These are phyloP conservation scores for Raddia guianensis DNA, from an alignment of 176 grass and related monocot species.

Conservation along the genomic window DNA sequence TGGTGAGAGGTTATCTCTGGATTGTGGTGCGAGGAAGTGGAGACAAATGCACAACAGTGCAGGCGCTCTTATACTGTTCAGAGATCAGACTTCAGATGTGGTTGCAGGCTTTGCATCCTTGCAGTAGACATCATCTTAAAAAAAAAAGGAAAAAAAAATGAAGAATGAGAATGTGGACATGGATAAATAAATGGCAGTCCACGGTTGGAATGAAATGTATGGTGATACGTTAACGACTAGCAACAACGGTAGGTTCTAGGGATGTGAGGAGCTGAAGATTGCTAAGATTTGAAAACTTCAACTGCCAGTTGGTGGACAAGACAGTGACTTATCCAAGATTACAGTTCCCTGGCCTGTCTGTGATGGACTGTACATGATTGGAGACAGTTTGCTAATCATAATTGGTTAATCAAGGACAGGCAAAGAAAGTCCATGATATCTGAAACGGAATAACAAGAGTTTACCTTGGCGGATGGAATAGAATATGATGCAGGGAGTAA, in stretches of 20 bases:
- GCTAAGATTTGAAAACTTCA: conserved; percentile 44
- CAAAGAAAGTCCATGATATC: conserved; percentile 40
- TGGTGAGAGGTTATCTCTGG: conserved; percentile 35
- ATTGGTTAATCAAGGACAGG: conserved; percentile 34
- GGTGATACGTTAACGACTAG: not conserved
- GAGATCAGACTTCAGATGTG: conserved; percentile 19
- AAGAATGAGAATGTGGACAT: conserved; percentile 16
- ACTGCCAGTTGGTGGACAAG: conserved; percentile 51
- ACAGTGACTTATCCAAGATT: conserved; percentile 53
- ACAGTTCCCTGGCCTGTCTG: conserved; percentile 43
- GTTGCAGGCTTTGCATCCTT: not conserved
- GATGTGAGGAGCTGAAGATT: conserved; percentile 18
- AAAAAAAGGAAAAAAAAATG: not conserved
- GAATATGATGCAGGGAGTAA: conserved; percentile 1
- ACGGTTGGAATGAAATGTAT: conserved; percentile 48
- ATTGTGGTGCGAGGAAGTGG: conserved; percentile 42
- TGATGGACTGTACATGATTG: conserved; percentile 43
- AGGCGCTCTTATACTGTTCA: conserved; percentile 67
- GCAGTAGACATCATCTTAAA: conserved; percentile 22
- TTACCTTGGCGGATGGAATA: conserved; percentile 35
- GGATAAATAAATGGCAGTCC: conserved; percentile 47
- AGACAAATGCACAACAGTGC: conserved; percentile 40
- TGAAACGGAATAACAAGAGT: conserved; percentile 41
- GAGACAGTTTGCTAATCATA: conserved; percentile 49
- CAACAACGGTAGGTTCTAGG: conserved; percentile 28